A percentile compares a stretch with the other conserved stretches of the same genome.
These are phyloP conservation scores for Fusarium brevicatenulatum DNA, from an alignment of 2,329 filamentous ascomycete genomes.

Conservation along the genomic window DNA sequence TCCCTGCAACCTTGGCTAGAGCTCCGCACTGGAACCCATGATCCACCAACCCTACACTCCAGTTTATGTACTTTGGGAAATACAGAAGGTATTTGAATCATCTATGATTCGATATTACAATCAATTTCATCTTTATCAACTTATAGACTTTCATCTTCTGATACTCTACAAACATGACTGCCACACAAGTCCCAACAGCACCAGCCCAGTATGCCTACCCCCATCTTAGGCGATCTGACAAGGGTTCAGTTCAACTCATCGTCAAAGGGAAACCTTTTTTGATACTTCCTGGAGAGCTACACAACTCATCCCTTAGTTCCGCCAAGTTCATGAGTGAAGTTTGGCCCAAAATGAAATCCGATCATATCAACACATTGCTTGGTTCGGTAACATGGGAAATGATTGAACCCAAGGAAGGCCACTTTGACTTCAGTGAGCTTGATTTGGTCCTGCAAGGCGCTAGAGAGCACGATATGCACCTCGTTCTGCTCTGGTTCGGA, in stretches of 20 bases:
- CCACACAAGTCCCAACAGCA: not conserved
- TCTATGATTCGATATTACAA: not conserved
- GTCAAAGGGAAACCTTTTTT: conserved; percentile 52
- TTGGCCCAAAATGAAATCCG: conserved; percentile 47
- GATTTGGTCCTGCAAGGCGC: conserved; percentile 48
- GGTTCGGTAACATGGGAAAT: conserved; percentile 52
- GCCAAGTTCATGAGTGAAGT: conserved; percentile 49
- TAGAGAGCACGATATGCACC: conserved; percentile 46
- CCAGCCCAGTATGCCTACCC: conserved; percentile 4
- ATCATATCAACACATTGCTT: conserved; percentile 51
- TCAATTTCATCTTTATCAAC: not conserved
- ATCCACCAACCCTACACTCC: not conserved
- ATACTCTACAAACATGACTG: conserved; percentile 14
- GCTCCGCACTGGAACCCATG: not conserved
- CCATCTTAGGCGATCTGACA: conserved; percentile 35
- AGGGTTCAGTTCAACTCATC: conserved; percentile 49
- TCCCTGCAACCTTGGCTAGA: not conserved
- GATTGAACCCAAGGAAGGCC: conserved; percentile 50
- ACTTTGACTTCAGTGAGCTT: conserved; percentile 50
- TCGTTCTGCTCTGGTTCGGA: conserved; percentile 54
- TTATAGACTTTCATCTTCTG: not conserved
- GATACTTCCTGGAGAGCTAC: conserved; percentile 49
- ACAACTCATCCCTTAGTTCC: conserved; percentile 51
- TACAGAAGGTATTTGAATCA: conserved; percentile 21
- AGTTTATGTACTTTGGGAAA: not conserved